Conservation (phyloP, 345 rosid species). For the Syzygium oleosum region DNA sequence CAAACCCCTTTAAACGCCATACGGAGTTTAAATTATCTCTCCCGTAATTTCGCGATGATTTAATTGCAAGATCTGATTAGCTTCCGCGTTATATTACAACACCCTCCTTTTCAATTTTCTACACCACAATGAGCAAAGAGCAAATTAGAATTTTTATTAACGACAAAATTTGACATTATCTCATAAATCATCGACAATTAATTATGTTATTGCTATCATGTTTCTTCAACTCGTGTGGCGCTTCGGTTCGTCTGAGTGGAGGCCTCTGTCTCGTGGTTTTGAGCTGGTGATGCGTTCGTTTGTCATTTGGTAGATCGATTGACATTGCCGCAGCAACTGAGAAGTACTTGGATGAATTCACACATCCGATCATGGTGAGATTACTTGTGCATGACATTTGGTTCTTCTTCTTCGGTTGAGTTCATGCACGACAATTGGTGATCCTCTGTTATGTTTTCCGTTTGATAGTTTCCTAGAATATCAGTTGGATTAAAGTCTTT, state of each 20-base stretch:
- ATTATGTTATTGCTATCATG: background rate
- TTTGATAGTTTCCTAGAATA: background rate
- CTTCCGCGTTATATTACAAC: no score
- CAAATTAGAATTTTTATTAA: no score
- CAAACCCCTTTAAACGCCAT: background rate
- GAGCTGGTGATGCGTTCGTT: background rate
- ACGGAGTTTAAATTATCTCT: no score
- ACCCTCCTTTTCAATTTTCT: no score
- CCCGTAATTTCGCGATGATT: no score
- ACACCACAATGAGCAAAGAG: no score
- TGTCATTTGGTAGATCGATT: constrained; percentile 54
- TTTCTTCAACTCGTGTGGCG: background rate
- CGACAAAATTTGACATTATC: no score
- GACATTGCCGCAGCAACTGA: constrained; percentile 53
- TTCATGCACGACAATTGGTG: background rate
- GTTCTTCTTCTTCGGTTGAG: background rate
- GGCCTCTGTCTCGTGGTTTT: background rate
- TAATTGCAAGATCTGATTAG: no score
- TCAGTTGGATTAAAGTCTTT: background rate
- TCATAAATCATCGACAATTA: background rate
- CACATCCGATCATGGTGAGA: constrained; percentile 53
- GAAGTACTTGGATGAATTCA: constrained; percentile 43
- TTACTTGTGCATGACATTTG: background rate
- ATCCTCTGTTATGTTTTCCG: background rate
- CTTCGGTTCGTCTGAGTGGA: background rate